Percentiles rank a stretch among this genome's conserved stretches.
phyloP scores from a whole-genome alignment of 352 stramenopile genomes.

The Phytophthora pisi region DNA sequence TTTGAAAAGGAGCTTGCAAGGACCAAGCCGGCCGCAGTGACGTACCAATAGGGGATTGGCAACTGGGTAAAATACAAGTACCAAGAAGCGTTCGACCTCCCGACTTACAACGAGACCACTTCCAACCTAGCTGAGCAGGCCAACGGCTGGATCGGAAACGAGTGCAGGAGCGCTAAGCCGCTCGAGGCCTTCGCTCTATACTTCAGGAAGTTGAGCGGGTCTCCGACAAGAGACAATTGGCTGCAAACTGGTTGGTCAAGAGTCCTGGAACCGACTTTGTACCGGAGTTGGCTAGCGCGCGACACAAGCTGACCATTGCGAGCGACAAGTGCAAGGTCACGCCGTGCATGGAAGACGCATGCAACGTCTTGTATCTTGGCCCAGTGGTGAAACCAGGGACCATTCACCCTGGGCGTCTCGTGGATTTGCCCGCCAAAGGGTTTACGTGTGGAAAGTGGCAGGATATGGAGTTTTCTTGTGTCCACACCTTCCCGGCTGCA shows the following conservation, averaged over 20 bases:
- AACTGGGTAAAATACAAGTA: conserved; percentile 31
- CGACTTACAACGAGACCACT: conserved; percentile 25
- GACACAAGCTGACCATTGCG: neutral
- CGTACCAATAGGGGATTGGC: conserved; percentile 16
- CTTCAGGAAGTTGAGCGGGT: conserved; percentile 12
- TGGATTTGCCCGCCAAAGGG: too few species aligned
- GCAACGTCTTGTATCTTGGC: neutral
- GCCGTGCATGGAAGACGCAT: conserved; percentile 7
- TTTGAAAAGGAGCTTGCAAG: neutral
- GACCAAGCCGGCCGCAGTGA: neutral
- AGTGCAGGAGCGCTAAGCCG: conserved; percentile 20
- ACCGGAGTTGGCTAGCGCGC: neutral
- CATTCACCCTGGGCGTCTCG: too few species aligned
- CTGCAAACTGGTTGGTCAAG: conserved; percentile 1
- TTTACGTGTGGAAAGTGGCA: too few species aligned
- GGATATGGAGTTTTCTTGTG: too few species aligned
- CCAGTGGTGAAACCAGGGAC: neutral
- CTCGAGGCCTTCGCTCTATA: conserved; percentile 22
- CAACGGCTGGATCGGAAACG: conserved; percentile 29
- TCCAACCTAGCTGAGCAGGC: conserved; percentile 33
- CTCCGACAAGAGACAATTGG: neutral
- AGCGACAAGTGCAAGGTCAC: neutral
- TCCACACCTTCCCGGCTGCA: too few species aligned
- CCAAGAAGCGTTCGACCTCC: conserved; percentile 16
- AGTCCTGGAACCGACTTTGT: neutral